Evolutionary conservation across 1,284 basidiomycete species (phyloP).

Genomic region (Vanrija pseudolonga): DNA sequence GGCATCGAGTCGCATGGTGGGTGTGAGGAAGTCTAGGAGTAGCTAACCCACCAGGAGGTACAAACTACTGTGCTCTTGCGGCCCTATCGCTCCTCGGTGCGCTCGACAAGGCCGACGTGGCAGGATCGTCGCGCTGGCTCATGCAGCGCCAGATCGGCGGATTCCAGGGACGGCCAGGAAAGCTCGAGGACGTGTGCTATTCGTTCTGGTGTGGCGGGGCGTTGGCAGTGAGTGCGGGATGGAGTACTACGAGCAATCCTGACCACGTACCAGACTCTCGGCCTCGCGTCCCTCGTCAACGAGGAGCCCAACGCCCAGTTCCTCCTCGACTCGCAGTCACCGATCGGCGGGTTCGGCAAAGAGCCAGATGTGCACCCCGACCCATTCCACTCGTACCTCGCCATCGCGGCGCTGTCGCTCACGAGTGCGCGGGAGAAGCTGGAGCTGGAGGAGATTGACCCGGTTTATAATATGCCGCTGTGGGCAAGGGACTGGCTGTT

Average conservation of each 20-base stretch:
- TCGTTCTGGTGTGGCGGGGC: slow-evolving; percentile 89
- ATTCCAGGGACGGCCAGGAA: slow-evolving; percentile 79
- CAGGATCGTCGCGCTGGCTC: slow-evolving; percentile 65
- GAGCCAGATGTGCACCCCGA: slow-evolving; percentile 75
- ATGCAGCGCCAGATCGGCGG: slow-evolving; percentile 72
- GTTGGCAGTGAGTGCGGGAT: slow-evolving; percentile 57
- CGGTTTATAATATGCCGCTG: slow-evolving; percentile 64
- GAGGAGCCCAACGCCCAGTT: slow-evolving; percentile 58
- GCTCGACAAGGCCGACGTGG: slow-evolving; percentile 1
- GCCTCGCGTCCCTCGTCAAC: slow-evolving; percentile 58
- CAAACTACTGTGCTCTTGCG: slow-evolving; percentile 87
- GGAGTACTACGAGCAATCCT: background rate
- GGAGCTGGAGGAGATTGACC: slow-evolving; percentile 61
- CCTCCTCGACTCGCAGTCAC: slow-evolving; percentile 70
- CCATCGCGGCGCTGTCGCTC: slow-evolving; percentile 72
- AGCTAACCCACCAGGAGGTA: slow-evolving; percentile 62
- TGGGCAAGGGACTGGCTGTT: slow-evolving; percentile 64
- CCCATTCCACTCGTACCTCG: slow-evolving; percentile 86
- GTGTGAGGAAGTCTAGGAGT: slow-evolving; percentile 7
- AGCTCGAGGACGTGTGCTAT: slow-evolving; percentile 85
- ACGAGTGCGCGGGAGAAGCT: slow-evolving; percentile 55
- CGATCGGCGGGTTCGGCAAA: slow-evolving; percentile 79
- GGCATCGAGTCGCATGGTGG: slow-evolving; percentile 76
- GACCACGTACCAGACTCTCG: slow-evolving; percentile 59
- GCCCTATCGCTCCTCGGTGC: slow-evolving; percentile 59